phyloP scores from a whole-genome alignment of 768 basidiomycete genomes.

The Mycena latifolia region DNA sequence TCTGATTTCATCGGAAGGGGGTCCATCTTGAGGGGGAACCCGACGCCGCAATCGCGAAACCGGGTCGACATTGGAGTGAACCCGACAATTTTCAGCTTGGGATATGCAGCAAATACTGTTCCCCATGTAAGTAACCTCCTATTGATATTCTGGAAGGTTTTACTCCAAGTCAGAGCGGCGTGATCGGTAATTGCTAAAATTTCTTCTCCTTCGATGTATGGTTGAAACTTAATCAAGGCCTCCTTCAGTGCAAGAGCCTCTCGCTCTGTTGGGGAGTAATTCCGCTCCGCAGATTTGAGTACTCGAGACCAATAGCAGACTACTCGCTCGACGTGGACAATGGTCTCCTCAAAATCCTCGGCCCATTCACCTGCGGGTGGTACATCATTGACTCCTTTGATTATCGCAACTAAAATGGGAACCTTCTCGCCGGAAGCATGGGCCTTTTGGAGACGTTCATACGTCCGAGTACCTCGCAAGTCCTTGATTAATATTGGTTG shows the following conservation, averaged over 20 bases:
- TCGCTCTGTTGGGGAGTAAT: too few relatives aligned
- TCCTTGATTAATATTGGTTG: slow-evolving; percentile 44
- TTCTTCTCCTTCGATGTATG: too few relatives aligned
- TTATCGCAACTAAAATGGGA: slow-evolving; percentile 39
- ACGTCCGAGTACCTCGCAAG: slow-evolving; percentile 42
- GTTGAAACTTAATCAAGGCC: too few relatives aligned
- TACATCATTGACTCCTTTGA: slow-evolving; percentile 38
- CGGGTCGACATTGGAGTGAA: background rate
- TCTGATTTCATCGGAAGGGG: background rate
- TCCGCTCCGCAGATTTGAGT: too few relatives aligned
- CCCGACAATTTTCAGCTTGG: background rate
- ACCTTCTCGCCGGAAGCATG: slow-evolving; percentile 35
- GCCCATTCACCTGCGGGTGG: slow-evolving; percentile 38
- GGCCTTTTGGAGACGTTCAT: slow-evolving; percentile 41
- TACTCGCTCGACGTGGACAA: too few relatives aligned
- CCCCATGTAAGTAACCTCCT: too few relatives aligned
- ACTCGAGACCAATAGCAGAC: too few relatives aligned
- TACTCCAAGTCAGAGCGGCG: slow-evolving; percentile 51
- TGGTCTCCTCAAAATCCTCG: slow-evolving; percentile 43
- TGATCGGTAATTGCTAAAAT: slow-evolving; percentile 47
- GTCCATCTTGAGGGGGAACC: background rate
- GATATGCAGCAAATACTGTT: background rate
- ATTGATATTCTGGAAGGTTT: slow-evolving; percentile 44
- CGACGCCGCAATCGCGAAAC: background rate
- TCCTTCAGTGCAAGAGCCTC: too few relatives aligned